A percentile compares a stretch with the other conserved stretches of the same genome.
phyloP scores from a whole-genome alignment of 192 early-diverging fungal species.

The Mortierella alpina region DNA sequence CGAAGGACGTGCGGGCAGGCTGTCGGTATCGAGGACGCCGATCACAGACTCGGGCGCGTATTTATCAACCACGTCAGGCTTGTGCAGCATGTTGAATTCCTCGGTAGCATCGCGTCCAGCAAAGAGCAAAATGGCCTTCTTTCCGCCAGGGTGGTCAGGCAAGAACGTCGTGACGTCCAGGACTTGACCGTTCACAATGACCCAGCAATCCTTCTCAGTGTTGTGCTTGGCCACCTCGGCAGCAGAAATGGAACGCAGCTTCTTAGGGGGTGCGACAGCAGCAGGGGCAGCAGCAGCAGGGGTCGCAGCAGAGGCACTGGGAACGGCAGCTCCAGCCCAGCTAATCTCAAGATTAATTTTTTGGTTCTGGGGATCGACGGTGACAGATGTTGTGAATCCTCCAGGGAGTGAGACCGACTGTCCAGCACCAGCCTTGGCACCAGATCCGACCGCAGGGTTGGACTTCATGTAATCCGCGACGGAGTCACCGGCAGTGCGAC shows the following conservation, averaged over 20 bases:
- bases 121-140: constrained; percentile 86
- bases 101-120: constrained; percentile 88
- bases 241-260: constrained; percentile 65
- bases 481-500: constrained; percentile 87
- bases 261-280: constrained; percentile 53
- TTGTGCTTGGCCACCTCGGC: constrained; percentile 90
- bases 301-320: constrained; percentile 28
- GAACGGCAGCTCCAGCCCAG: constrained; percentile 53
- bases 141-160: constrained; percentile 85
- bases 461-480: constrained; percentile 71
- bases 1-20: constrained; percentile 48
- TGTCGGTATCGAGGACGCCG: constrained; percentile 34
- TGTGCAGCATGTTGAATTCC: constrained; percentile 89
- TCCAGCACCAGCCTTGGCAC: constrained; percentile 65
- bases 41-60: constrained; percentile 63
- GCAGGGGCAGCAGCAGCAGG: constrained; percentile 50
- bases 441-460: constrained; percentile 64
- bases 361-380: constrained; percentile 61
- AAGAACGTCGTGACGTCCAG: constrained; percentile 83
- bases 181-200: constrained; percentile 86
- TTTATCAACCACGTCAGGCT: constrained; percentile 82
- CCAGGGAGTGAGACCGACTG: constrained; percentile 72
- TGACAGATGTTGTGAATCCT: constrained; percentile 73
- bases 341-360: constrained; percentile 66
- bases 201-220: constrained; percentile 86